These are phyloP conservation scores for Aspergillus sp. DNA, from an alignment of 2,329 filamentous ascomycete species.

Conservation along the genomic window DNA sequence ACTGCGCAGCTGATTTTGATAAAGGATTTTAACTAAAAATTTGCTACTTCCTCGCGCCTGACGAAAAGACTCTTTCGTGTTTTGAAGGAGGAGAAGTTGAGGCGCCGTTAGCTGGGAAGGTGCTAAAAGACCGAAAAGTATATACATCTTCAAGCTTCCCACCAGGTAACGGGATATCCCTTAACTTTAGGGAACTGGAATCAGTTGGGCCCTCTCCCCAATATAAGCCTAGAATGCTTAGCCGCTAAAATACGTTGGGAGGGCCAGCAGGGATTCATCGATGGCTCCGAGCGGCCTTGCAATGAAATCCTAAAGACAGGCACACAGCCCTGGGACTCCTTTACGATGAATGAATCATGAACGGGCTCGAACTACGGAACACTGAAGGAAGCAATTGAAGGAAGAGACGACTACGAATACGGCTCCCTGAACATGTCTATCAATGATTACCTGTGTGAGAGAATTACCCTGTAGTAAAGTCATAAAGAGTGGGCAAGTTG, in stretches of 20 bases:
- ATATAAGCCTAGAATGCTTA: too few relatives aligned
- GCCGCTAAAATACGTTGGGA: too few relatives aligned
- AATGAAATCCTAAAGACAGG: constrained; percentile 19
- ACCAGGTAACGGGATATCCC: not conserved
- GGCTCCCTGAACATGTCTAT: too few relatives aligned
- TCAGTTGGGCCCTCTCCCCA: too few relatives aligned
- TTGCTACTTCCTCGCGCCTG: not conserved
- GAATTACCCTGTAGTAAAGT: too few relatives aligned
- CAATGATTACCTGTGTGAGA: too few relatives aligned
- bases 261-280: constrained; percentile 12
- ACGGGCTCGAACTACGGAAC: constrained; percentile 2
- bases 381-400: not conserved
- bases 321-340: constrained; percentile 28
- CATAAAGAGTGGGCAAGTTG: too few relatives aligned
- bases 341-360: constrained; percentile 31
- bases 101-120: not conserved
- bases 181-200: too few relatives aligned
- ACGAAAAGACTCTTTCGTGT: not conserved
- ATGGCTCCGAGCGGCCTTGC: constrained; percentile 21
- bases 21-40: constrained; percentile 4
- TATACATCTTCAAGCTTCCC: constrained; percentile 1
- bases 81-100: constrained; percentile 1
- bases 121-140: constrained; percentile 3
- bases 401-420: too few relatives aligned
- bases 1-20: constrained; percentile 1